A percentile compares a stretch with the other conserved stretches of the same genome.
These are phyloP conservation scores for Podospora fimiseda DNA, from an alignment of 495 filamentous ascomycete species.

Conservation along the genomic window DNA sequence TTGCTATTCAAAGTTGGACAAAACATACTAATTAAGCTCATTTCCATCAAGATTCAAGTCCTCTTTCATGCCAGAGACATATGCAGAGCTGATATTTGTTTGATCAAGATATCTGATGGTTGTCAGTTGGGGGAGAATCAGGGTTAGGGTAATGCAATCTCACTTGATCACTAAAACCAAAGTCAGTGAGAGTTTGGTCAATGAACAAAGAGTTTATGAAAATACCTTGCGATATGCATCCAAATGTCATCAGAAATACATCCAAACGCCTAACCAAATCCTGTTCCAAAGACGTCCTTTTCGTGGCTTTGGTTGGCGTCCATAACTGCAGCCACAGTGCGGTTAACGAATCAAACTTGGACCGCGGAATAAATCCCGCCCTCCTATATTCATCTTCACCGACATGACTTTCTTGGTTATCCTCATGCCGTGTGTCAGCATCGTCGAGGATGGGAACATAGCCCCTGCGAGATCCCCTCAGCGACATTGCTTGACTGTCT, in stretches of 20 bases:
- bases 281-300: conserved; percentile 25
- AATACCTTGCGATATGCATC: conserved; percentile 35
- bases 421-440: not conserved
- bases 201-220: not conserved
- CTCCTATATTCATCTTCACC: not conserved
- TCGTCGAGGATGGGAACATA: not conserved
- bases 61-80: conserved; percentile 40
- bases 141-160: not conserved
- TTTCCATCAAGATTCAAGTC: conserved; percentile 34
- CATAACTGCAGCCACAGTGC: not conserved
- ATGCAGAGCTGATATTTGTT: conserved; percentile 39
- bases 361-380: not conserved
- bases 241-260: conserved; percentile 38
- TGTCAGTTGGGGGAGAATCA: no score
- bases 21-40: conserved; percentile 32
- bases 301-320: not conserved
- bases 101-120: conserved; percentile 27
- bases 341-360: not conserved
- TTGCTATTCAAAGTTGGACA: not conserved
- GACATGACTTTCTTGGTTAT: not conserved
- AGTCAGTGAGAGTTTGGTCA: conserved; percentile 3
- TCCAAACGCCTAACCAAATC: conserved; percentile 35
- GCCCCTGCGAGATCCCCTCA: not conserved
- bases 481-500: not conserved
- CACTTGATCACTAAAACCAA: conserved; percentile 27